Percentiles rank a stretch among this genome's conserved stretches.
Evolutionary conservation across 768 basidiomycete species (phyloP).

Genomic region (Lyophyllum atratum): DNA sequence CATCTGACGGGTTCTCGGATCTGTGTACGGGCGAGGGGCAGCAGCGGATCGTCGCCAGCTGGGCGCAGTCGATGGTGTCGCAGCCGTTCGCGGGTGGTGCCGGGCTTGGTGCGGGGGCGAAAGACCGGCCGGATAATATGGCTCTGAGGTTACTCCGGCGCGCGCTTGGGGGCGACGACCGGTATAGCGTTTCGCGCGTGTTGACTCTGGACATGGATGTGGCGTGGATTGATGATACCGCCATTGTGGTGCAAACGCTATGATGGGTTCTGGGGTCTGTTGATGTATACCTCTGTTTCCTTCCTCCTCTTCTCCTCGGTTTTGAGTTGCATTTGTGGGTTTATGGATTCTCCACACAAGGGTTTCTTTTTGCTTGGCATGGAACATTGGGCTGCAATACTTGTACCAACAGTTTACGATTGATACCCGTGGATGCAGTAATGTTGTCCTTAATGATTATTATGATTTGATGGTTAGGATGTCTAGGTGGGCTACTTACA

Average conservation of each 20-base stretch:
- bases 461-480: background rate
- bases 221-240: constrained; percentile 70
- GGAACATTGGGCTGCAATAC: constrained; percentile 1
- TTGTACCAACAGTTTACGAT: constrained; percentile 11
- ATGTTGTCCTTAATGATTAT: background rate
- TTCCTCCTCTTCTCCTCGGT: background rate
- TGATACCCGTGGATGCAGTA: constrained; percentile 5
- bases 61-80: constrained; percentile 49
- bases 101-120: background rate
- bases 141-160: constrained; percentile 59
- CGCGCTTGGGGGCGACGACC: constrained; percentile 57
- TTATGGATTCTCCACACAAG: background rate
- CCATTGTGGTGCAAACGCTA: constrained; percentile 63
- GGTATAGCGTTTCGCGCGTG: constrained; percentile 52
- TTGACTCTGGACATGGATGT: constrained; percentile 65
- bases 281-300: background rate
- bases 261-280: constrained; percentile 26
- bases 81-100: constrained; percentile 17
- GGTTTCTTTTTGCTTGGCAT: constrained; percentile 1
- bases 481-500: background rate
- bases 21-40: constrained; percentile 52
- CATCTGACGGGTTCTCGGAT: constrained; percentile 70
- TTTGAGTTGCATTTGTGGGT: background rate
- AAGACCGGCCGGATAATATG: constrained; percentile 40
- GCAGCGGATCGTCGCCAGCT: constrained; percentile 47